phyloP scores from a whole-genome alignment of 495 filamentous ascomycete species.

The Lasiosphaeria hispida region DNA sequence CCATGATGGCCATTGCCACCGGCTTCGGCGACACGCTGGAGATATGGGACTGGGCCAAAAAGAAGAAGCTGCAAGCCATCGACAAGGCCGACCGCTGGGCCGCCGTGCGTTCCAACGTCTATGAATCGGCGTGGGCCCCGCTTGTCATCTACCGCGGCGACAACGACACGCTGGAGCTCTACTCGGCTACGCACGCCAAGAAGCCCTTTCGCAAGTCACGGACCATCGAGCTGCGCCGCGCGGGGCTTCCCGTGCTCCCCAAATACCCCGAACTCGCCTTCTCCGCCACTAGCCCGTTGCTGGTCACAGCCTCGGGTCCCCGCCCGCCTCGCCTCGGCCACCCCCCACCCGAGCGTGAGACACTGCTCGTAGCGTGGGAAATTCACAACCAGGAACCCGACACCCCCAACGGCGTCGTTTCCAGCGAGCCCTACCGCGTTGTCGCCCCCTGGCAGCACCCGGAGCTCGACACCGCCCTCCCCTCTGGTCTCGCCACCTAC shows the following conservation, averaged over 20 bases:
- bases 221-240: slow-evolving; percentile 59
- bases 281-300: slow-evolving; percentile 32
- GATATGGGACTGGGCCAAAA: slow-evolving; percentile 38
- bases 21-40: slow-evolving; percentile 36
- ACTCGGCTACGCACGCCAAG: slow-evolving; percentile 69
- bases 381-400: slow-evolving; percentile 16
- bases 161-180: slow-evolving; percentile 47
- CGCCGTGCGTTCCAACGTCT: slow-evolving; percentile 31
- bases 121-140: slow-evolving; percentile 30
- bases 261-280: slow-evolving; percentile 39
- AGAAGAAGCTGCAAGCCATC: slow-evolving; percentile 35
- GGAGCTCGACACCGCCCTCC: slow-evolving; percentile 37
- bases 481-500: slow-evolving; percentile 31
- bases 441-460: slow-evolving; percentile 37
- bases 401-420: neutral
- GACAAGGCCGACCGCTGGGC: slow-evolving; percentile 37
- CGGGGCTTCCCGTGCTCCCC: slow-evolving; percentile 32
- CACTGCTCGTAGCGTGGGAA: slow-evolving; percentile 35
- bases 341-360: slow-evolving; percentile 34
- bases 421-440: slow-evolving; percentile 28
- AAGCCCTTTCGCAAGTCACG: slow-evolving; percentile 66
- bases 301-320: slow-evolving; percentile 35
- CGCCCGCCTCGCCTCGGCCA: slow-evolving; percentile 32
- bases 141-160: slow-evolving; percentile 32
- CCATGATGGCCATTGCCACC: slow-evolving; percentile 33